Percentiles rank a stretch among this genome's conserved stretches.
Conservation (phyloP, 2,329 filamentous ascomycete species). For the Chrysoporthe austroafricana region DNA sequence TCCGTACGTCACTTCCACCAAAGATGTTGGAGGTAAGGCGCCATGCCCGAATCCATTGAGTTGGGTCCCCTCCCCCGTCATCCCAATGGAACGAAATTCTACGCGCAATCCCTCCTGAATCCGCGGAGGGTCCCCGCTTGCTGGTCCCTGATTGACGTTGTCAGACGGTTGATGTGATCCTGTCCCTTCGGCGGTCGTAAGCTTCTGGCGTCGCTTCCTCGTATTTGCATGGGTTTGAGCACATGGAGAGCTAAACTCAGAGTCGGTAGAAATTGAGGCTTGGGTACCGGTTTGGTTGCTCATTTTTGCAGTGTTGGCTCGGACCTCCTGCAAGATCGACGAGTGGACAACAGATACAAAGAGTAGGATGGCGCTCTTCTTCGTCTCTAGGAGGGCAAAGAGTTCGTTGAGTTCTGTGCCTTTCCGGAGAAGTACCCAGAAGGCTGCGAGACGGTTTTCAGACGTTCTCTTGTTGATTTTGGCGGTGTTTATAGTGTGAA, state of each 20-base stretch:
- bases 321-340: background rate
- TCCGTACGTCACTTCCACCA: background rate
- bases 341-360: background rate
- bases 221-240: too few relatives aligned
- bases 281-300: background rate
- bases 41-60: background rate
- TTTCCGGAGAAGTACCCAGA: background rate
- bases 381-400: background rate
- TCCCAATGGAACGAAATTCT: too few relatives aligned
- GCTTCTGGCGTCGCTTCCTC: too few relatives aligned
- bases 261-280: background rate
- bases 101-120: too few relatives aligned
- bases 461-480: background rate
- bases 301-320: background rate
- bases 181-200: too few relatives aligned
- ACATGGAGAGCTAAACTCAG: background rate
- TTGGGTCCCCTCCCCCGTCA: background rate
- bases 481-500: background rate
- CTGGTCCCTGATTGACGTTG: too few relatives aligned
- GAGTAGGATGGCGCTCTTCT: background rate
- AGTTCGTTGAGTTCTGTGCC: background rate
- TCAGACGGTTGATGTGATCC: too few relatives aligned
- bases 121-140: too few relatives aligned
- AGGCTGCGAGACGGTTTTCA: background rate
- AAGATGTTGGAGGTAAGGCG: background rate